Evolutionary conservation across 2,329 filamentous ascomycete genomes (phyloP), one percentile per base, ranked within the genome.

Genomic region (Biscogniauxia marginata): DNA sequence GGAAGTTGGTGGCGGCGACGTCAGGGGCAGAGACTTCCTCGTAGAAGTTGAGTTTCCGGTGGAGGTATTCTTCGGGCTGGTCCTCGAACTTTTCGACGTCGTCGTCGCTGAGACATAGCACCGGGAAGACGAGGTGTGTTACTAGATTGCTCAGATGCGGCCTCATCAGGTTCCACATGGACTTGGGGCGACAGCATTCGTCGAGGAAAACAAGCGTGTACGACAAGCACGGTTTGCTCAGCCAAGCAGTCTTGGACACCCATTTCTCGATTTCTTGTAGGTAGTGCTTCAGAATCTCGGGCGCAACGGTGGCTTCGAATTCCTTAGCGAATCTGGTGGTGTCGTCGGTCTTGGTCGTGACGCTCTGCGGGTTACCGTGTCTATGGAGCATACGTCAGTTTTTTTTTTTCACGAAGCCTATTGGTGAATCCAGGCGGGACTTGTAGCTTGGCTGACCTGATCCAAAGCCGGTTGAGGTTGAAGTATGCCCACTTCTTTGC

Each of bases 401-500:
- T 54, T 21, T 19, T 46, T 19, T n/a, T 50, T 48, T 55, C n/a
- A 53, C 62, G 57, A 6, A 61, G 46, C 22, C 18, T 34, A 11
- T 45, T 50, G 16, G 34, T 22, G 45, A 11, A 51, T 18, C 6
- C 4, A 13, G 52, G 46, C n/a, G 24, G 56, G 34, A 6, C 30
- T 30, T 47, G 16, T 16, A 44, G n/a, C n/a, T 49, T 8, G 20
- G 21, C 61, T 59, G 77, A 93, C 90, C 91, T 85, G 65, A 98
- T 93, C 70, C 95, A 99, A 18, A 99, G 84, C 60, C 95, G 85
- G 77, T 99, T 99, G 66, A 99, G 77, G 74, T 98, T 98, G 69
- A 95, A 96, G 75, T 97, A 99, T 13, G 93, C 90, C 95, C 95
- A 98, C 76, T 99, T 99, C 86, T 98, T 98, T 62, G 93, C 90